Base-by-base conservation (phyloP, 768 basidiomycete species). In the Leccinum incarnatum region DNA sequence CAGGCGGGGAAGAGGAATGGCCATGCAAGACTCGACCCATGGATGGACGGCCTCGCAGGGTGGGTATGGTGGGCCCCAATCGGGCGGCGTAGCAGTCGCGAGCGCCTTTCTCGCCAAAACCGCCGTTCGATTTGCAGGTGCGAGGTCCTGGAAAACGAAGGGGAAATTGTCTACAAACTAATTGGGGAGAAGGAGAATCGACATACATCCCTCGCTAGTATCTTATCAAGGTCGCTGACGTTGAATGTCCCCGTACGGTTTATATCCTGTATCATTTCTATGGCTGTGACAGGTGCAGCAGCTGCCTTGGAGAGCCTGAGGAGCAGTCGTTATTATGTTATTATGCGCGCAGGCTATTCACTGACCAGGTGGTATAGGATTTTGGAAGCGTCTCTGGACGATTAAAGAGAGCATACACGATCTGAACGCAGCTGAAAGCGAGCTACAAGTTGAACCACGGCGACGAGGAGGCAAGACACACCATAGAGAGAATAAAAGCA, bases 41-140 rank as follows among this genome's bases (percentile, higher is more conserved):
- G 95, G 95, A 66, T 98, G 95, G 1, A 92, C 79, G n/a, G 82
- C 85, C 12, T 79, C 81, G 68, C 93, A 92, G 0, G 85, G 83
- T 3, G 72, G 82, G 65, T 86, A 85, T 47, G 64, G 76, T 17
- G 73, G 74, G 4, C 85, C 85, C 62, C 77, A 79, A 63, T 83
- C 78, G 5, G 70, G 67, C 1, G 69, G 63, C 8, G 71, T 63
- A 27, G 65, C 54, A 54, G 72, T 59, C 36, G 74, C 63, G 51
- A 73, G 78, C 65, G 67, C 72, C 40, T 77, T 78, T 29, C 84
- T 71, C 10, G 72, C 65, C 14, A 80, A 69, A n/a, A 91, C 73
- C 3, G 75, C 72, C 1, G 78, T 70, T 45, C 75, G 72, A 62
- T 91, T 90, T 15, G 67, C 62, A 5, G 80, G 74, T 0, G 81